Percentiles rank a stretch among this genome's conserved stretches.
phyloP scores from a whole-genome alignment of 306 rosid species.

The Acacia melanoxylon region DNA sequence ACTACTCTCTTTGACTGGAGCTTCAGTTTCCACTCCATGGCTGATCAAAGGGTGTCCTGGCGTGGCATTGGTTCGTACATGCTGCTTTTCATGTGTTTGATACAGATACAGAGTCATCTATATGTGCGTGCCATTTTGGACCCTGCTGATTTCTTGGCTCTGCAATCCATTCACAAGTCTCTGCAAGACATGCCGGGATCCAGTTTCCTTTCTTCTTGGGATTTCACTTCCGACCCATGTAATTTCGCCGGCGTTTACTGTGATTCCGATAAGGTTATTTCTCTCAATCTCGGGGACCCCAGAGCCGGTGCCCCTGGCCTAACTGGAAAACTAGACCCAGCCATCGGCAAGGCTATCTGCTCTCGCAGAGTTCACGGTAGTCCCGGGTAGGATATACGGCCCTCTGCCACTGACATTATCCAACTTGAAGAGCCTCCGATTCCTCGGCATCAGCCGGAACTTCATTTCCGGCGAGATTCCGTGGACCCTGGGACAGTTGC shows the following conservation, averaged over 20 bases:
- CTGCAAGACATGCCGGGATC: conserved; percentile 86
- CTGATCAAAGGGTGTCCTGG: conserved; percentile 21
- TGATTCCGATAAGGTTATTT: conserved; percentile 67
- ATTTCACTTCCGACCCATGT: conserved; percentile 95
- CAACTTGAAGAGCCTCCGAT: conserved; percentile 62
- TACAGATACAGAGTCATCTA: conserved; percentile 34
- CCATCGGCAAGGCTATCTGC: conserved; percentile 79
- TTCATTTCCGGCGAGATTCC: conserved; percentile 87
- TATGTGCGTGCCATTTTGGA: conserved; percentile 62
- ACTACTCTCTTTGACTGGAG: not conserved
- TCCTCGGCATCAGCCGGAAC: conserved; percentile 81
- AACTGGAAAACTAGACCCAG: conserved; percentile 71
- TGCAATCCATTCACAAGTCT: conserved; percentile 77
- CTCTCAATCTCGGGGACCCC: conserved; percentile 95
- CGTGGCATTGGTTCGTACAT: conserved; percentile 11
- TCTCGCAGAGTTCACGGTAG: conserved; percentile 79
- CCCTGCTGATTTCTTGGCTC: conserved; percentile 86
- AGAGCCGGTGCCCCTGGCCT: conserved; percentile 87
- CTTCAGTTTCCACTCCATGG: conserved; percentile 45
- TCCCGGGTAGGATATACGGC: conserved; percentile 85
- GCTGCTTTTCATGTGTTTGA: conserved; percentile 33
- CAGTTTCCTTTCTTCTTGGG: conserved; percentile 82
- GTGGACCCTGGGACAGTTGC: conserved; percentile 49
- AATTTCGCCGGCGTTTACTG: conserved; percentile 90
- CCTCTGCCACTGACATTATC: conserved; percentile 58